Conservation (phyloP, 345 rosid species). For the Cardamine occulta region DNA sequence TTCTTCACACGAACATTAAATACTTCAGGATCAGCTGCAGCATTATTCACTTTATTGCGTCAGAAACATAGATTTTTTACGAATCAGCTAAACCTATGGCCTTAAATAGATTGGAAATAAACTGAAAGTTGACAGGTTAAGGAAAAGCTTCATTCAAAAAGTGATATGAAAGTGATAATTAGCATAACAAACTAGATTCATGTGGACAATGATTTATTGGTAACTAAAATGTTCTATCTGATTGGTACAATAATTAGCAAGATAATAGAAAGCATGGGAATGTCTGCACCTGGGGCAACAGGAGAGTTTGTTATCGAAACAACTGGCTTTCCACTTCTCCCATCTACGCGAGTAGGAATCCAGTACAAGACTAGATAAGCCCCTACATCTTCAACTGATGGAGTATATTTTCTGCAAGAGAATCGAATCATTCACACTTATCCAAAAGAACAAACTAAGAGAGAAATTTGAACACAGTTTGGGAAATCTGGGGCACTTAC, state of each 20-base stretch:
- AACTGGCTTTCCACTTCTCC: constrained; percentile 84
- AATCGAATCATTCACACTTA: constrained; percentile 15
- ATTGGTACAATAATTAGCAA: constrained; percentile 11
- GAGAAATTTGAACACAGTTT: constrained; percentile 16
- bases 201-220: neutral
- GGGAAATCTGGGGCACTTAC: constrained; percentile 56
- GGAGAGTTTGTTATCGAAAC: constrained; percentile 70
- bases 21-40: constrained; percentile 80
- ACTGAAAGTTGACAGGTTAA: neutral
- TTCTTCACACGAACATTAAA: constrained; percentile 68
- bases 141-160: constrained; percentile 22
- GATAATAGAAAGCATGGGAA: neutral
- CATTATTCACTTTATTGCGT: constrained; percentile 37
- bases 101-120: constrained; percentile 1
- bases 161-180: constrained; percentile 23
- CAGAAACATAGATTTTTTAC: constrained; percentile 25
- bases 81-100: constrained; percentile 13
- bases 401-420: constrained; percentile 69
- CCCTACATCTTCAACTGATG: constrained; percentile 90
- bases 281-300: constrained; percentile 72
- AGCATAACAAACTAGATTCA: constrained; percentile 22
- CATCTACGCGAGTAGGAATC: constrained; percentile 86
- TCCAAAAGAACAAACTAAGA: constrained; percentile 19
- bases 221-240: constrained; percentile 1
- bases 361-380: constrained; percentile 75